Evolutionary conservation across 345 rosid genomes (phyloP).

Genomic region (Erodium maritimum): DNA sequence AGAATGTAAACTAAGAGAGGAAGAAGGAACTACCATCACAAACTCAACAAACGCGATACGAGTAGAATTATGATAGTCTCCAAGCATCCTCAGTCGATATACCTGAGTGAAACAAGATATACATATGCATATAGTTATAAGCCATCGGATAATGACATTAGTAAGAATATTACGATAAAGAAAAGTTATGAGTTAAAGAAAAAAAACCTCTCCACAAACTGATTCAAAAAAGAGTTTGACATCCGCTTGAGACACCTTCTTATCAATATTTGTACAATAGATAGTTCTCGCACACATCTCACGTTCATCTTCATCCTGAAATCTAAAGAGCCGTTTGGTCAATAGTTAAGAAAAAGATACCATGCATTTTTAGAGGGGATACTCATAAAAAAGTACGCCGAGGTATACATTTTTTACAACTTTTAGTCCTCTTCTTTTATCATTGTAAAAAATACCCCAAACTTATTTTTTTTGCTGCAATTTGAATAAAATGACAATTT

Average conservation of each 20-base stretch:
- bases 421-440: no score
- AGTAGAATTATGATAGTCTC: conserved; percentile 74
- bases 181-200: conserved; percentile 10
- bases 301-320: conserved; percentile 79
- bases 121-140: conserved; percentile 1
- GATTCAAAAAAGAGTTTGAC: conserved; percentile 56
- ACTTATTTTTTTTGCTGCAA: no score
- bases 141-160: background rate
- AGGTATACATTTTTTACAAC: no score
- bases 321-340: conserved; percentile 6
- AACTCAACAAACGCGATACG: conserved; percentile 85
- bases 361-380: background rate
- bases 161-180: background rate
- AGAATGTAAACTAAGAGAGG: conserved; percentile 4
- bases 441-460: no score
- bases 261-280: conserved; percentile 88
- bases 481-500: no score
- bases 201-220: conserved; percentile 62
- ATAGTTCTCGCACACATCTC: conserved; percentile 92
- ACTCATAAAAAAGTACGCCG: no score
- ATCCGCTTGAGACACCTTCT: conserved; percentile 68
- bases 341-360: conserved; percentile 1
- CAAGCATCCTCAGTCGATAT: conserved; percentile 66
- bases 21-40: conserved; percentile 36
- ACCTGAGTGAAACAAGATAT: conserved; percentile 32